Conservation (phyloP, 2,329 filamentous ascomycete species). For the Beauveria brongniartii region DNA sequence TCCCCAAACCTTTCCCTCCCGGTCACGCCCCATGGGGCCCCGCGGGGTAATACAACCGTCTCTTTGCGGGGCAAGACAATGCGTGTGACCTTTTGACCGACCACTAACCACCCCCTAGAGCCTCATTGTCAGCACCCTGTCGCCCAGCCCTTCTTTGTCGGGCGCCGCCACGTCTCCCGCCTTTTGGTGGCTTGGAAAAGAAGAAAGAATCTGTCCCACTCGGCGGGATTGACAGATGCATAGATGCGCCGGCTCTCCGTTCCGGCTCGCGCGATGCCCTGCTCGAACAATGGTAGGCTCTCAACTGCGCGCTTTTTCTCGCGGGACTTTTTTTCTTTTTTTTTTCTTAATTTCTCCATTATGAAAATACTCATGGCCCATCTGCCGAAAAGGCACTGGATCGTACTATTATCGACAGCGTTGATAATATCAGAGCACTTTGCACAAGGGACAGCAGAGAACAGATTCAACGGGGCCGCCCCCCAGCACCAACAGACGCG, state of each 20-base stretch:
- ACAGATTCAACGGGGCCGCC: background rate
- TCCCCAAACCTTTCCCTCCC: background rate
- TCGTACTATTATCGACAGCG: too few species aligned
- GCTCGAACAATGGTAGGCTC: too few species aligned
- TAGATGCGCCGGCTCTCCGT: conserved; percentile 5
- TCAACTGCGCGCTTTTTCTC: too few species aligned
- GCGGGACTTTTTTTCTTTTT: too few species aligned
- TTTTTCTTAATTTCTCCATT: background rate
- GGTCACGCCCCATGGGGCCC: conserved; percentile 1
- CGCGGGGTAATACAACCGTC: background rate
- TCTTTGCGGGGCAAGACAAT: background rate
- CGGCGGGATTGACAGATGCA: background rate
- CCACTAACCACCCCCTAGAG: background rate
- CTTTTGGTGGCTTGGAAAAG: background rate
- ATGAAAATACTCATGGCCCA: too few species aligned
- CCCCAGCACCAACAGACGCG: background rate
- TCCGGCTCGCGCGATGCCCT: background rate
- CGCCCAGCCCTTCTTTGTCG: too few species aligned
- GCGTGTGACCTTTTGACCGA: too few species aligned
- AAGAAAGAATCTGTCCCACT: background rate
- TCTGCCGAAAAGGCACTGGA: too few species aligned
- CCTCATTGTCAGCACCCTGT: background rate
- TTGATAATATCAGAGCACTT: background rate
- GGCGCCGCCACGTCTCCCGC: background rate
- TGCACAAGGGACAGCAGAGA: background rate